Evolutionary conservation across 257 asterid genomes (phyloP), one percentile per base, ranked within the genome.

Genomic region (Solanum chaucha): DNA sequence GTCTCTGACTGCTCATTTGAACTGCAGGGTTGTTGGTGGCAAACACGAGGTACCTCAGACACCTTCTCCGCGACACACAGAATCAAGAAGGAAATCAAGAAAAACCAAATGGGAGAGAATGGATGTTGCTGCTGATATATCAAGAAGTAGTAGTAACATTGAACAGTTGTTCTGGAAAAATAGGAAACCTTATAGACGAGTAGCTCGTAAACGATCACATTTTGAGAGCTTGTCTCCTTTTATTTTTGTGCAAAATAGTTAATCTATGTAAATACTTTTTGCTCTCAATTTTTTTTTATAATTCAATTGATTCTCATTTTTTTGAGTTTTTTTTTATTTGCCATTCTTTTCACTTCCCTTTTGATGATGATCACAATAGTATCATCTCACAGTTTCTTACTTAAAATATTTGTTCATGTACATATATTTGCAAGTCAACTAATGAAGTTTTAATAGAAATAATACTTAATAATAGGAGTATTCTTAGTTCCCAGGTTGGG

Each of bases 21-120:
- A 83, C 40, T 71, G 64, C 97, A 94, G 98, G 91, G 90, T 86
- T 41, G 77, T 87, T 4, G 89, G 88, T 86, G 85, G 89, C 85
- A 95, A 90, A 89, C 91, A 90, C 30, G 96, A 93, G 87, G 98
- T 92, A 92, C 98, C 98, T 46, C 98, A 96, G 86, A 96, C 99
- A 24, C 99, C 98, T 41, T 92, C 92, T 34, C 93, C 93, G 22
- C 90, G 96, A 84, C 91, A 91, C 34, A 89, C 91, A 5, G 97
- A 96, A 46, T 59, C 89, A 86, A 92, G 92, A 88, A 92, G 93
- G 90, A 92, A 86, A 86, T 87, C 90, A n/a, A 87, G 88, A 74
- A 95, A 87, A 72, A 30, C 75, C 12, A 90, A 88, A 81, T 83
- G 91, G 73, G 73, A 64, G 82, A 88, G 80, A 86, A 38, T 17